phyloP scores from a whole-genome alignment of 2,329 filamentous ascomycete species.

The Fusarium longipes region DNA sequence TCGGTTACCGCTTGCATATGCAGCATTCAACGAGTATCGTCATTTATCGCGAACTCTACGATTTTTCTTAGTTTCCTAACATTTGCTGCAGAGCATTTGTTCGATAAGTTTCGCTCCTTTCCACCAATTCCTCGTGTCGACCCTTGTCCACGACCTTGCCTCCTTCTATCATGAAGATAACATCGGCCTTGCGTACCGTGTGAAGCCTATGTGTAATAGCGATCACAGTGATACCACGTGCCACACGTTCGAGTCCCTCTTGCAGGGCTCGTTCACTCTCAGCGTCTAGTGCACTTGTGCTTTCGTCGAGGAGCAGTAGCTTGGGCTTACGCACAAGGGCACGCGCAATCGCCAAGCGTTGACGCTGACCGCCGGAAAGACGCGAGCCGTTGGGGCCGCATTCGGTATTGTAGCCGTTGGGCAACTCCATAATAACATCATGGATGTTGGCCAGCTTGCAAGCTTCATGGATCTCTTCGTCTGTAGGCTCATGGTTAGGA shows the following conservation, averaged over 20 bases:
- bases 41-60: background rate
- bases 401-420: constrained; percentile 73
- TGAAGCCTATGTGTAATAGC: constrained; percentile 69
- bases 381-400: constrained; percentile 78
- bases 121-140: constrained; percentile 65
- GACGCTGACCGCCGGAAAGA: constrained; percentile 82
- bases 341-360: constrained; percentile 81
- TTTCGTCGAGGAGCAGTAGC: constrained; percentile 83
- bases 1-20: background rate
- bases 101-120: constrained; percentile 63
- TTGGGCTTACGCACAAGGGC: constrained; percentile 78
- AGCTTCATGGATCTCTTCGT: constrained; percentile 72
- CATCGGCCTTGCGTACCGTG: constrained; percentile 66
- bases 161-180: constrained; percentile 68
- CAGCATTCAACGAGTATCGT: background rate
- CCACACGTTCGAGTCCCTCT: constrained; percentile 70
- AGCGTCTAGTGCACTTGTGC: constrained; percentile 80
- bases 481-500: constrained; percentile 64
- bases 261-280: constrained; percentile 75
- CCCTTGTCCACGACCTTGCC: constrained; percentile 64
- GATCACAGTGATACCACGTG: constrained; percentile 65
- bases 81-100: constrained; percentile 65
- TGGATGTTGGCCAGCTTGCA: constrained; percentile 77
- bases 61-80: constrained; percentile 43
- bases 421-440: constrained; percentile 71